Evolutionary conservation across 345 rosid species (phyloP).

Genomic region (Barbarea vulgaris): DNA sequence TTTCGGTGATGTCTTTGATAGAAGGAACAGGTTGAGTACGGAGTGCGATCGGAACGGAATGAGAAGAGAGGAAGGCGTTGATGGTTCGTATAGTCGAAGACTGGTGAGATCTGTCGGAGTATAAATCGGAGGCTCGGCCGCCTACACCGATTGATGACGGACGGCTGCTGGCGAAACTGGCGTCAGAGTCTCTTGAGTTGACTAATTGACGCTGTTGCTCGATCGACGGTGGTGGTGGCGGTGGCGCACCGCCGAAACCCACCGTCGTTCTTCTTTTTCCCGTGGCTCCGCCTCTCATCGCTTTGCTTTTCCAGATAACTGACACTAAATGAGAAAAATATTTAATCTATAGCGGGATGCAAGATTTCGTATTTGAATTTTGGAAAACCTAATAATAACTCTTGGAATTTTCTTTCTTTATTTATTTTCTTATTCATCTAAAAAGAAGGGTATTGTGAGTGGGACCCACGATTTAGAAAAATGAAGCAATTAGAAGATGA

Average conservation of each 20-base stretch:
- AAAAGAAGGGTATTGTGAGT: too few species aligned
- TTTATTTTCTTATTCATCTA: not conserved
- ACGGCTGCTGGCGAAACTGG: conserved; percentile 84
- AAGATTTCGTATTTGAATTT: conserved; percentile 23
- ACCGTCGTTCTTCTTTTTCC: conserved; percentile 35
- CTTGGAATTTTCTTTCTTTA: not conserved
- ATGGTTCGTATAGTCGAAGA: conserved; percentile 56
- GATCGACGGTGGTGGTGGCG: conserved; percentile 33
- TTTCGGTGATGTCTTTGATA: conserved; percentile 63
- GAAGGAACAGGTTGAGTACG: conserved; percentile 56
- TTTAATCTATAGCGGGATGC: not conserved
- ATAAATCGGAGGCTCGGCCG: conserved; percentile 54
- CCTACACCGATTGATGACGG: conserved; percentile 75
- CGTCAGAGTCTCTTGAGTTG: conserved; percentile 83
- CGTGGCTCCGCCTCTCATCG: conserved; percentile 45
- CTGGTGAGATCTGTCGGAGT: conserved; percentile 63
- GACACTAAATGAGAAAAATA: not conserved
- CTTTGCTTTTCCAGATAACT: not conserved
- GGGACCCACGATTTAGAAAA: not conserved
- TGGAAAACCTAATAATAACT: not conserved
- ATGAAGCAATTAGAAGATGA: not conserved
- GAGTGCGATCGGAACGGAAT: conserved; percentile 48
- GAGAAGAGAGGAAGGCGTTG: conserved; percentile 68
- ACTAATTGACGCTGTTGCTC: conserved; percentile 34
- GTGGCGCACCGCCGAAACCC: conserved; percentile 29